These are phyloP conservation scores for Guyanaporus albipodus DNA, from an alignment of 768 basidiomycete genomes.

Conservation along the genomic window DNA sequence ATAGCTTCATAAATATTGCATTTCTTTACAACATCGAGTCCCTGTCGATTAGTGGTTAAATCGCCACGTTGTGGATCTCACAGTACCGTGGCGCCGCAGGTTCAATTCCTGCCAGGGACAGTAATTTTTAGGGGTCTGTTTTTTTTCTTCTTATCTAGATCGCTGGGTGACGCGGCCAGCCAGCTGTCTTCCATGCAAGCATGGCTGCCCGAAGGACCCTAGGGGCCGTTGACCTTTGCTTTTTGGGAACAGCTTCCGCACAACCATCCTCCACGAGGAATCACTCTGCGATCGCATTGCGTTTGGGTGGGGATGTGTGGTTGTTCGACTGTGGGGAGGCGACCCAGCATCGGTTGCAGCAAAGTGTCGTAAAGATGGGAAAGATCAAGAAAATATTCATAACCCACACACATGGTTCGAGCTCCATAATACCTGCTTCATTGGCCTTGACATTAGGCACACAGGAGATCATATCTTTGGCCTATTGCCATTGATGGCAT, in stretches of 20 bases:
- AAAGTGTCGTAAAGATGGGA: slow-evolving; percentile 71
- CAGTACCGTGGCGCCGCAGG: slow-evolving; percentile 36
- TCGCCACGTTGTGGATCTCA: slow-evolving; percentile 38
- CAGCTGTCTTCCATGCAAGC: not conserved
- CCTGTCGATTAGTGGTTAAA: slow-evolving; percentile 44
- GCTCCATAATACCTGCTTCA: not conserved
- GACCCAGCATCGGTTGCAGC: slow-evolving; percentile 75
- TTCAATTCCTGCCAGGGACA: slow-evolving; percentile 40
- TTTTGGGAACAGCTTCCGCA: slow-evolving; percentile 79
- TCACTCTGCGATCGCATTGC: slow-evolving; percentile 69
- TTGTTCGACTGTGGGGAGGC: slow-evolving; percentile 85
- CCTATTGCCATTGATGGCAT: slow-evolving; percentile 62
- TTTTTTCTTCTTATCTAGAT: not conserved
- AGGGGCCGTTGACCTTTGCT: slow-evolving; percentile 54
- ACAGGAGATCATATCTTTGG: slow-evolving; percentile 84
- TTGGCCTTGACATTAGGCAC: not conserved
- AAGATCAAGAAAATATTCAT: slow-evolving; percentile 80
- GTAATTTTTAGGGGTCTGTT: slow-evolving; percentile 12
- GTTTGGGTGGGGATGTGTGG: slow-evolving; percentile 70
- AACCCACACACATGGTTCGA: slow-evolving; percentile 81
- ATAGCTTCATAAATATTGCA: no score
- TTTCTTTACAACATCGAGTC: slow-evolving; percentile 17
- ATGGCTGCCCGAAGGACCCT: slow-evolving; percentile 22
- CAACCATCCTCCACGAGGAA: slow-evolving; percentile 76
- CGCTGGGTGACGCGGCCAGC: no score